Conservation (phyloP, 306 rosid genomes). For the Cercis canadensis region DNA sequence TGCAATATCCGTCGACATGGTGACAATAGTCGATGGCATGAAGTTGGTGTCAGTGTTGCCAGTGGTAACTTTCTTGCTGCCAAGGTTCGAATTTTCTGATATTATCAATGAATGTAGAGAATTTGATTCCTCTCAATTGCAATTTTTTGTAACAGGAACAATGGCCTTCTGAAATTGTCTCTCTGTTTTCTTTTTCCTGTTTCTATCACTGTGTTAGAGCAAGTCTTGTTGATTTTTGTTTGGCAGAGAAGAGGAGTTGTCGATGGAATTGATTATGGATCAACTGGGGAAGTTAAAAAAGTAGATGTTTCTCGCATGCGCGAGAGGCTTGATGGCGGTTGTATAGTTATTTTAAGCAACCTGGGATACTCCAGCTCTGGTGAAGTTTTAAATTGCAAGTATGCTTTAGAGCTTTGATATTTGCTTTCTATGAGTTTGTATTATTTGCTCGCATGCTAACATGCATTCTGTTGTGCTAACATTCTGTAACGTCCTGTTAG, state of each 20-base stretch:
- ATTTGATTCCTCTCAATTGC: constrained; percentile 1
- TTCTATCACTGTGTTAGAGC: constrained; percentile 24
- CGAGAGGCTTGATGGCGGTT: constrained; percentile 95
- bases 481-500: neutral
- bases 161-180: constrained; percentile 32
- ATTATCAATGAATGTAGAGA: constrained; percentile 1
- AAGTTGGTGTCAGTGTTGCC: constrained; percentile 94
- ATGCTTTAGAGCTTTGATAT: constrained; percentile 50
- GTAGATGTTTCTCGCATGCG: constrained; percentile 85
- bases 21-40: constrained; percentile 89
- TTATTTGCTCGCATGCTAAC: constrained; percentile 18
- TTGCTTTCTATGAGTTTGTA: constrained; percentile 23
- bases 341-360: constrained; percentile 90
- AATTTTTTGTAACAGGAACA: constrained; percentile 6
- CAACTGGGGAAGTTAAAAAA: constrained; percentile 97
- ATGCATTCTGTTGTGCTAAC: constrained; percentile 6
- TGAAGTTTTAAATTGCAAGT: constrained; percentile 98
- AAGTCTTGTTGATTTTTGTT: constrained; percentile 35
- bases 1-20: constrained; percentile 94
- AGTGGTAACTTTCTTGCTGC: constrained; percentile 98
- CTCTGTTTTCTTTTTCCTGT: constrained; percentile 30
- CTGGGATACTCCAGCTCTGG: constrained; percentile 98
- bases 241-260: constrained; percentile 92
- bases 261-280: constrained; percentile 88
- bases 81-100: constrained; percentile 62